Percentiles rank a stretch among this genome's conserved stretches.
Conservation (phyloP, 2,329 filamentous ascomycete species). For the Hypoxylon sp. region DNA sequence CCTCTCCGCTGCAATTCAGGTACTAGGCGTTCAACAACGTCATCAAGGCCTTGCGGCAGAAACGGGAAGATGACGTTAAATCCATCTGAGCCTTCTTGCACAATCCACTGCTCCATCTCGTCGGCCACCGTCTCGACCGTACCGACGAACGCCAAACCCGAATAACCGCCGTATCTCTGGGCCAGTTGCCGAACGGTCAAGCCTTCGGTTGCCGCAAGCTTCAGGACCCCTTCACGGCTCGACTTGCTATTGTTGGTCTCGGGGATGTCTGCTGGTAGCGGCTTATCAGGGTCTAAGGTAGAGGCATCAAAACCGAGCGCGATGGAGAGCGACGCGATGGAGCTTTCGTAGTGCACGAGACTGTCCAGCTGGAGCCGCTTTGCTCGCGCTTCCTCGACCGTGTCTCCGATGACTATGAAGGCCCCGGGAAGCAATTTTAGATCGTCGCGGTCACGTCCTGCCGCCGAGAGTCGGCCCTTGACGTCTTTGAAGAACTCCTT, state of each 20-base stretch:
- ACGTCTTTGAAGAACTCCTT: constrained; percentile 61
- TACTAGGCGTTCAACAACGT: constrained; percentile 55
- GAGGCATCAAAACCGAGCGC: constrained; percentile 57
- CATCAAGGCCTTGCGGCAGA: constrained; percentile 59
- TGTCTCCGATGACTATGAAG: constrained; percentile 58
- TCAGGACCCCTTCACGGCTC: constrained; percentile 52
- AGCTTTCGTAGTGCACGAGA: constrained; percentile 62
- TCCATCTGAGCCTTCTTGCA: constrained; percentile 57
- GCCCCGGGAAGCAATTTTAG: constrained; percentile 62
- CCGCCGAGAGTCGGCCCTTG: constrained; percentile 55
- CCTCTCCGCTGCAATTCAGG: constrained; percentile 61
- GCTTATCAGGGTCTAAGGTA: constrained; percentile 56
- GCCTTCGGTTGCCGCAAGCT: constrained; percentile 53
- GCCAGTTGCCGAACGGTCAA: constrained; percentile 61
- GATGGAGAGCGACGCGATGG: constrained; percentile 60
- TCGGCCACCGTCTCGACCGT: constrained; percentile 58
- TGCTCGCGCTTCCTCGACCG: constrained; percentile 55
- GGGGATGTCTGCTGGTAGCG: constrained; percentile 57
- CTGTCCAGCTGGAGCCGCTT: constrained; percentile 60
- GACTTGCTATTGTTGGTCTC: constrained; percentile 64
- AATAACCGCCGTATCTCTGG: constrained; percentile 57
- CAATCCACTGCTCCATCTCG: constrained; percentile 57
- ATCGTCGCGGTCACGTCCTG: constrained; percentile 54
- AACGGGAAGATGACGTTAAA: constrained; percentile 61
- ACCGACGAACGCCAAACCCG: constrained; percentile 60